These are phyloP conservation scores for Penicillium nordicum DNA, from an alignment of 2,329 filamentous ascomycete species.

Conservation along the genomic window DNA sequence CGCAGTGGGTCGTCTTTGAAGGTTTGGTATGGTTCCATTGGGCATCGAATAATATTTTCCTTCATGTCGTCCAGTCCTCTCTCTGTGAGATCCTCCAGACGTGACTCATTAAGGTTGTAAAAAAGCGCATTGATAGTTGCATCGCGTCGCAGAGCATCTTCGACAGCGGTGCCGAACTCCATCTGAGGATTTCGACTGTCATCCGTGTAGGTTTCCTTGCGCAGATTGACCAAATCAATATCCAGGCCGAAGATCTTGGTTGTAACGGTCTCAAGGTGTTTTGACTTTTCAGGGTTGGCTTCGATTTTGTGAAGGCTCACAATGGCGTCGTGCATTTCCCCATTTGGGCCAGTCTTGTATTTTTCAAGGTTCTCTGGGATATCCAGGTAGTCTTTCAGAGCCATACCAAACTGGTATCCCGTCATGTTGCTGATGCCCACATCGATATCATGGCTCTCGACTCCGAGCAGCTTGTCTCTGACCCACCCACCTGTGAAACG, in stretches of 20 bases:
- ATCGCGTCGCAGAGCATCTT: constrained; percentile 86
- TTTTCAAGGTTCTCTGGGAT: constrained; percentile 39
- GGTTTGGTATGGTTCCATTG: constrained; percentile 81
- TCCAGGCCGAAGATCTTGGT: constrained; percentile 82
- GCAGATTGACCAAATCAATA: constrained; percentile 88
- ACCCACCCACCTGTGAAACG: constrained; percentile 52
- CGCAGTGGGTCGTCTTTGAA: constrained; percentile 92
- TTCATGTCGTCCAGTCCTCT: constrained; percentile 71
- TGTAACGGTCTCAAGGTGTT: constrained; percentile 89
- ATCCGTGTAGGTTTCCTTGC: constrained; percentile 87
- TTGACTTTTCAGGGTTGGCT: constrained; percentile 92
- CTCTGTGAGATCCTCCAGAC: constrained; percentile 80
- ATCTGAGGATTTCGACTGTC: constrained; percentile 86
- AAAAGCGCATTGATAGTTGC: constrained; percentile 95
- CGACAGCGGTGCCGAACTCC: constrained; percentile 87
- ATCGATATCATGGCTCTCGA: constrained; percentile 48
- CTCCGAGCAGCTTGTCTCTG: constrained; percentile 48
- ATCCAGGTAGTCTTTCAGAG: constrained; percentile 44
- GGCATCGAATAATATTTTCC: constrained; percentile 72
- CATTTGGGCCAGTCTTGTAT: constrained; percentile 42
- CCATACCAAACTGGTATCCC: constrained; percentile 46
- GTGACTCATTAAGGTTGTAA: constrained; percentile 78
- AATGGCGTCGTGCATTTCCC: constrained; percentile 61
- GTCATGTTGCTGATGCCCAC: constrained; percentile 51
- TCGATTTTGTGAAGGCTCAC: constrained; percentile 82